Conservation (phyloP, 345 rosid species). For the Cardiospermum halicacabum region DNA sequence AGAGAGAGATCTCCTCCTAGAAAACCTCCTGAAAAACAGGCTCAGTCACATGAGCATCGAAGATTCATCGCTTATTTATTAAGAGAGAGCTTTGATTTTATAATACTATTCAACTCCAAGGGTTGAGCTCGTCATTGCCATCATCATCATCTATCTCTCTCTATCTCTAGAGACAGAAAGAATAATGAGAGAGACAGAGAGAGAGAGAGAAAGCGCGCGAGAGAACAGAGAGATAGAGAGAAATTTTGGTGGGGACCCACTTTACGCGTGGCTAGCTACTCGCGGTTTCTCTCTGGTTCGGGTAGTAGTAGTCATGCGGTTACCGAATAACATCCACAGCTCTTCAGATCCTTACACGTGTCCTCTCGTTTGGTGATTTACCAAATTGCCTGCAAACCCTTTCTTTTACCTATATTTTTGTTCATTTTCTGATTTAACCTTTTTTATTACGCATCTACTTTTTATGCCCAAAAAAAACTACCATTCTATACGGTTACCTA, state of each 20-base stretch:
- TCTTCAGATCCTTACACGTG: background rate
- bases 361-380: background rate
- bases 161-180: background rate
- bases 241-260: background rate
- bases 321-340: background rate
- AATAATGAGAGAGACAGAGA: background rate
- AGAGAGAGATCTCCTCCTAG: background rate
- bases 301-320: too few relatives aligned
- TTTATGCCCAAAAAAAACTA: too few relatives aligned
- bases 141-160: background rate
- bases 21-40: background rate
- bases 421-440: too few relatives aligned
- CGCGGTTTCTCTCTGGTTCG: background rate
- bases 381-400: too few relatives aligned
- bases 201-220: background rate
- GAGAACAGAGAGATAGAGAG: background rate
- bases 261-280: background rate
- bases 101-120: background rate
- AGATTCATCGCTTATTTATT: too few relatives aligned
- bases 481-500: too few relatives aligned
- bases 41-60: background rate
- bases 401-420: too few relatives aligned
- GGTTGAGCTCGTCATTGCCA: background rate
- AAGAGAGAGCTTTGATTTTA: background rate
- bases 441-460: too few relatives aligned